phyloP scores from a whole-genome alignment of 169 alveolate species.

The Sarcocystis neurona region DNA sequence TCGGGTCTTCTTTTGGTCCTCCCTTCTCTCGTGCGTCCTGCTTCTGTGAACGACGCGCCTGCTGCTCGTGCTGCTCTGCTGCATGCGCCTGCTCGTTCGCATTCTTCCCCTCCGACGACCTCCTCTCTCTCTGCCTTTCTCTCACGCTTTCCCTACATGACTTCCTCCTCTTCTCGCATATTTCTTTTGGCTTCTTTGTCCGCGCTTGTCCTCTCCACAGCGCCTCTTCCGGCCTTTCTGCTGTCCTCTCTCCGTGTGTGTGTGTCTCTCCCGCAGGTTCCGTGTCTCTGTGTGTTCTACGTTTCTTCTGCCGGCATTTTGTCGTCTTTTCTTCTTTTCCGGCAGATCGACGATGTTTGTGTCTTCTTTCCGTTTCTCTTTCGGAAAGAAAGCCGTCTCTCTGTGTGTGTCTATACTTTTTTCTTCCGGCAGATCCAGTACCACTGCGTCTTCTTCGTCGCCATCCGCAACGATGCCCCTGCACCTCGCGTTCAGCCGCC shows the following conservation, averaged over 20 bases:
- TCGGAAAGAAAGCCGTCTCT: no score
- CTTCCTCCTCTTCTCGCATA: background rate
- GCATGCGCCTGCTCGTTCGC: no score
- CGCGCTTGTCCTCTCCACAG: background rate
- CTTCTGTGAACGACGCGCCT: no score
- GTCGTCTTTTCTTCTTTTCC: no score
- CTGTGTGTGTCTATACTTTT: no score
- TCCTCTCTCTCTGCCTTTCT: background rate
- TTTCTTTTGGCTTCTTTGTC: background rate
- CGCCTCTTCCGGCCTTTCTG: background rate
- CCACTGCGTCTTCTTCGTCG: slow-evolving; percentile 88
- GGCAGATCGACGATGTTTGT: no score
- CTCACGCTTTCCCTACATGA: background rate
- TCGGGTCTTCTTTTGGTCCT: no score
- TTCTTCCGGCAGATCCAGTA: slow-evolving; percentile 84
- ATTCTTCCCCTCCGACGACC: background rate
- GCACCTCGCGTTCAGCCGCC: slow-evolving; percentile 1
- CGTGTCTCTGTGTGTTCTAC: slow-evolving; percentile 86
- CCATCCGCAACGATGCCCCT: slow-evolving; percentile 77
- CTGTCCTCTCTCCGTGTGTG: background rate
- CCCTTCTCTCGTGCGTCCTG: no score
- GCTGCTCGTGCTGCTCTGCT: no score
- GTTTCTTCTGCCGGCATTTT: slow-evolving; percentile 44
- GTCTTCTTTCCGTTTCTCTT: no score
- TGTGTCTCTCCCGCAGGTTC: slow-evolving; percentile 66